Conservation (phyloP, 2,329 filamentous ascomycete genomes). For the Sporothrix pseudoabietina region DNA sequence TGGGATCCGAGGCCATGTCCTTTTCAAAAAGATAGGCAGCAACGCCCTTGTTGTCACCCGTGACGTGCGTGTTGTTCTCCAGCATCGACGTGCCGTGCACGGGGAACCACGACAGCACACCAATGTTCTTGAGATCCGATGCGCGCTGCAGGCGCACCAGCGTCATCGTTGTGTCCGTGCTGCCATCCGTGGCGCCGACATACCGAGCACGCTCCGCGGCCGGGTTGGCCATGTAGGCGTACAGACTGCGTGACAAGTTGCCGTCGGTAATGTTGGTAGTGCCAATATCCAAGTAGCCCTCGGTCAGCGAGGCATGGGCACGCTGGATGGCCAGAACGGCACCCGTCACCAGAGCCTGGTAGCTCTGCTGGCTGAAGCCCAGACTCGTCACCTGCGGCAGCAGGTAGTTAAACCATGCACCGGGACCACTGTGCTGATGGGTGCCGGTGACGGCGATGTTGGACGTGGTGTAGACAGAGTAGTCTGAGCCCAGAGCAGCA, state of each 20-base stretch:
- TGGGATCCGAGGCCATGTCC: conserved; percentile 54
- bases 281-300: conserved; percentile 70
- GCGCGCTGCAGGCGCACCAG: conserved; percentile 75
- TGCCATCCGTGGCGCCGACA: conserved; percentile 52
- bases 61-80: conserved; percentile 85
- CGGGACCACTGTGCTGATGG: conserved; percentile 88
- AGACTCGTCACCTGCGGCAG: conserved; percentile 86
- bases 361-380: conserved; percentile 85
- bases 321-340: conserved; percentile 77
- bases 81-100: conserved; percentile 90
- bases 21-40: conserved; percentile 83
- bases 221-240: conserved; percentile 85
- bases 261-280: conserved; percentile 70
- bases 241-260: conserved; percentile 87
- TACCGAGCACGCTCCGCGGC: conserved; percentile 73
- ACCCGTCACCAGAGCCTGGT: conserved; percentile 85
- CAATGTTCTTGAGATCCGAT: conserved; percentile 74
- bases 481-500: conserved; percentile 67
- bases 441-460: conserved; percentile 92
- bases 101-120: conserved; percentile 86
- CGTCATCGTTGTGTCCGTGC: conserved; percentile 69
- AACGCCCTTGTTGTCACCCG: conserved; percentile 92
- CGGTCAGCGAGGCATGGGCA: conserved; percentile 70
- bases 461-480: conserved; percentile 71
- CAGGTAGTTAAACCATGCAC: conserved; percentile 92